Conservation (phyloP, 495 filamentous ascomycete species). For the Astrocystis sublimbata region DNA sequence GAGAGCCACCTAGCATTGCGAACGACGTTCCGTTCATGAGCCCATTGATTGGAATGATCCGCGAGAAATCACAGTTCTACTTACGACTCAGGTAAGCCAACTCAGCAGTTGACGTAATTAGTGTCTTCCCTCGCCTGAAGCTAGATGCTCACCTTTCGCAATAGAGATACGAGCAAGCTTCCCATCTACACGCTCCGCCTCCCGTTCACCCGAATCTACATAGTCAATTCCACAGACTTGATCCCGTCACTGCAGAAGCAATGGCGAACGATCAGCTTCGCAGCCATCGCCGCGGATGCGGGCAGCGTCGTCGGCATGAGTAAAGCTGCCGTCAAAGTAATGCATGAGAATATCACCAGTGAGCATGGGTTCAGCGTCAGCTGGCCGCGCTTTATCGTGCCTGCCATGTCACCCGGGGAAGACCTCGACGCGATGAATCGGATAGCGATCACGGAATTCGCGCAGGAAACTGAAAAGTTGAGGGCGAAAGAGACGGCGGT, state of each 20-base stretch:
- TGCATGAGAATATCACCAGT: constrained; percentile 8
- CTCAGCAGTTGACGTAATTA: too few relatives aligned
- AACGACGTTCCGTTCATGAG: too few relatives aligned
- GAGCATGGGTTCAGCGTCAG: constrained; percentile 22
- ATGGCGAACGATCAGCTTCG: constrained; percentile 22
- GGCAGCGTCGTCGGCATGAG: constrained; percentile 19
- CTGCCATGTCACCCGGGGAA: constrained; percentile 14
- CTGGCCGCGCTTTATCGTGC: constrained; percentile 8
- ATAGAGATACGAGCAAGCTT: too few relatives aligned
- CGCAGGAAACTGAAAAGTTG: neutral
- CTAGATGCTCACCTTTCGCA: too few relatives aligned
- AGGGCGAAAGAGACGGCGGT: neutral
- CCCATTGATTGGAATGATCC: too few relatives aligned
- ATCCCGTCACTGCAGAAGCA: constrained; percentile 26
- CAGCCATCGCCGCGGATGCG: constrained; percentile 6
- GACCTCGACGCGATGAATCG: constrained; percentile 26
- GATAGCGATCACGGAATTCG: constrained; percentile 10
- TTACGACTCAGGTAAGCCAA: too few relatives aligned
- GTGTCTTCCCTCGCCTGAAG: too few relatives aligned
- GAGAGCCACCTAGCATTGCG: too few relatives aligned
- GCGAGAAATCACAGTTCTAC: too few relatives aligned
- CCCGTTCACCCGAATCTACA: constrained; percentile 26
- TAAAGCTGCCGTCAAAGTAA: constrained; percentile 18
- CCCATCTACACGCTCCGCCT: constrained; percentile 35
- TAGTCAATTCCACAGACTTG: constrained; percentile 26